phyloP scores from a whole-genome alignment of 208 protist species.

The Leishmania turanica region DNA sequence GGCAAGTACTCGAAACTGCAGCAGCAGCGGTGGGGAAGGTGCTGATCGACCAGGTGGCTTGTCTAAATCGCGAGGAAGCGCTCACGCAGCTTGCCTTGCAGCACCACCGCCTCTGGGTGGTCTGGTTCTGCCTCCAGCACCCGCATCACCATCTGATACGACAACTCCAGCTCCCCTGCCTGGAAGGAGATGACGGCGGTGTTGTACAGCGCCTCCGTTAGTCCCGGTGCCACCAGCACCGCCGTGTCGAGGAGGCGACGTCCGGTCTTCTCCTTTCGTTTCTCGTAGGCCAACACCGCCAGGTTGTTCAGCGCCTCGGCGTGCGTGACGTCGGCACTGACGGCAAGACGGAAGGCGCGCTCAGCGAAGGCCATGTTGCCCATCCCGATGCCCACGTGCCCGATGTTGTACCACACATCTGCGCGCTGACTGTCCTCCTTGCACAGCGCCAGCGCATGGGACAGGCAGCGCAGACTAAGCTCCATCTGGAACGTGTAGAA shows the following conservation, averaged over 20 bases:
- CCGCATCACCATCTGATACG: slow-evolving; percentile 57
- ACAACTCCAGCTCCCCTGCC: slow-evolving; percentile 82
- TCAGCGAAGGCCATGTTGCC: slow-evolving; percentile 92
- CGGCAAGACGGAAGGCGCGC: slow-evolving; percentile 92
- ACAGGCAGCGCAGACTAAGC: slow-evolving; percentile 93
- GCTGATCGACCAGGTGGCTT: background rate
- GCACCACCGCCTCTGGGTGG: slow-evolving; percentile 77
- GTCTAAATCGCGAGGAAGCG: slow-evolving; percentile 56
- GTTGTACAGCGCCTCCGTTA: slow-evolving; percentile 95
- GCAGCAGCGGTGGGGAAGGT: background rate
- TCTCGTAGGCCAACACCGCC: slow-evolving; percentile 69
- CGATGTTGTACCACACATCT: slow-evolving; percentile 97
- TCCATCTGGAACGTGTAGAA: slow-evolving; percentile 95
- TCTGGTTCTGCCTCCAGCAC: slow-evolving; percentile 82
- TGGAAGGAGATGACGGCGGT: slow-evolving; percentile 72
- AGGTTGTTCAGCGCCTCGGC: slow-evolving; percentile 96
- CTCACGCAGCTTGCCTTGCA: slow-evolving; percentile 63
- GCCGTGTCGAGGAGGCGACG: slow-evolving; percentile 76
- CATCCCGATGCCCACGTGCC: slow-evolving; percentile 92
- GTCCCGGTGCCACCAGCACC: slow-evolving; percentile 56
- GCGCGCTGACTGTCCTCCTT: slow-evolving; percentile 68
- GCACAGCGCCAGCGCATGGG: slow-evolving; percentile 78
- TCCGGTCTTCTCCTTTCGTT: slow-evolving; percentile 54
- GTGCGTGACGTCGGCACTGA: slow-evolving; percentile 86
- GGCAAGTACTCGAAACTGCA: background rate